Conservation (phyloP, 257 asterid genomes). For the Solanum paucissectum region DNA sequence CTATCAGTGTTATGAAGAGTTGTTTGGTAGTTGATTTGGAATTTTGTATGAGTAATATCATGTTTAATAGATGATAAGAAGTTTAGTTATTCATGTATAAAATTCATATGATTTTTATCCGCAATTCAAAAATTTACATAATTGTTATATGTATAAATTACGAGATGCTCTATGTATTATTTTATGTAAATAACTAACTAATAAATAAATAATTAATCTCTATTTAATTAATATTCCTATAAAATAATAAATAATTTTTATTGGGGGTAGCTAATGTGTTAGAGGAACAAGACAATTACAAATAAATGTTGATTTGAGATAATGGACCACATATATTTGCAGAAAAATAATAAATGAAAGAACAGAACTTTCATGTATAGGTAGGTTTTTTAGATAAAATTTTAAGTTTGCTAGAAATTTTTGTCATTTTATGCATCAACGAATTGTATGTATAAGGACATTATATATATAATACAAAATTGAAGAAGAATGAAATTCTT, state of each 20-base stretch:
- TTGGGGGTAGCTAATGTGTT: neutral
- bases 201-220: neutral
- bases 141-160: too few relatives aligned
- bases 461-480: neutral
- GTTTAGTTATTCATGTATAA: too few relatives aligned
- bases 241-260: too few relatives aligned
- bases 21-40: neutral
- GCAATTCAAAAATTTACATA: too few relatives aligned
- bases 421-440: neutral
- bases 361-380: neutral
- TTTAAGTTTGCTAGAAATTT: neutral
- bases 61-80: too few relatives aligned
- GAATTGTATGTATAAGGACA: neutral
- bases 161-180: too few relatives aligned
- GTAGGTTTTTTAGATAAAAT: neutral
- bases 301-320: neutral
- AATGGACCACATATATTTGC: neutral
- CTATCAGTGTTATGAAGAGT: too few relatives aligned
- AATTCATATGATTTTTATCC: too few relatives aligned
- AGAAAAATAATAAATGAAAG: neutral
- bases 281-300: neutral
- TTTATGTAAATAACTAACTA: too few relatives aligned
- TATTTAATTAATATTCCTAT: too few relatives aligned
- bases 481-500: neutral
- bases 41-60: neutral